phyloP scores from a whole-genome alignment of 768 basidiomycete species.

The Phanerochaete carnosa region DNA sequence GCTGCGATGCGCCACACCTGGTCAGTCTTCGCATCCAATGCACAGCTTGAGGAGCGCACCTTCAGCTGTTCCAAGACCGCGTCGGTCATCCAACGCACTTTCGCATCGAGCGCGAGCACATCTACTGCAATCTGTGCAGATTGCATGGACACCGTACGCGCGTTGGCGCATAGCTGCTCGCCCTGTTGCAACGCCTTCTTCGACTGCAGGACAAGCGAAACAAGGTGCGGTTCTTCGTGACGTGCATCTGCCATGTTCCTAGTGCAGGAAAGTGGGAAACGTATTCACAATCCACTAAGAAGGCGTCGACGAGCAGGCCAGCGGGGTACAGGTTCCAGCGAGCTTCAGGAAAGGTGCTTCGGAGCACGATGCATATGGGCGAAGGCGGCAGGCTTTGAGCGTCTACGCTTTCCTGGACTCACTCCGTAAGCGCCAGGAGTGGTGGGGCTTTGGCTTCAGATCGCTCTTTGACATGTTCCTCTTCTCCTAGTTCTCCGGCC shows the following conservation, averaged over 20 bases:
- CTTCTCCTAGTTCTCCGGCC: no score
- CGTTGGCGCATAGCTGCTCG: conserved; percentile 68
- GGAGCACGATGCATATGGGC: no score
- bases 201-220: conserved; percentile 75
- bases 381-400: no score
- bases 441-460: no score
- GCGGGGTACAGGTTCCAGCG: no score
- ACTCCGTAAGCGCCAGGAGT: no score
- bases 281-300: no score
- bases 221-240: conserved; percentile 56
- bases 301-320: no score
- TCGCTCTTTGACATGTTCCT: no score
- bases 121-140: conserved; percentile 68
- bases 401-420: neutral
- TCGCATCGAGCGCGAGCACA: conserved; percentile 75
- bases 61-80: conserved; percentile 76
- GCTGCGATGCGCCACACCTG: conserved; percentile 33
- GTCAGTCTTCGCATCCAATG: neutral
- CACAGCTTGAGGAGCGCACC: conserved; percentile 35
- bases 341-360: no score
- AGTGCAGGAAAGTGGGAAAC: no score
- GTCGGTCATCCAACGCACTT: conserved; percentile 73
- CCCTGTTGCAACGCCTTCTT: conserved; percentile 82
- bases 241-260: neutral
- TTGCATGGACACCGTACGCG: conserved; percentile 57